phyloP scores from a whole-genome alignment of 306 rosid genomes.

The Quercus alba region DNA sequence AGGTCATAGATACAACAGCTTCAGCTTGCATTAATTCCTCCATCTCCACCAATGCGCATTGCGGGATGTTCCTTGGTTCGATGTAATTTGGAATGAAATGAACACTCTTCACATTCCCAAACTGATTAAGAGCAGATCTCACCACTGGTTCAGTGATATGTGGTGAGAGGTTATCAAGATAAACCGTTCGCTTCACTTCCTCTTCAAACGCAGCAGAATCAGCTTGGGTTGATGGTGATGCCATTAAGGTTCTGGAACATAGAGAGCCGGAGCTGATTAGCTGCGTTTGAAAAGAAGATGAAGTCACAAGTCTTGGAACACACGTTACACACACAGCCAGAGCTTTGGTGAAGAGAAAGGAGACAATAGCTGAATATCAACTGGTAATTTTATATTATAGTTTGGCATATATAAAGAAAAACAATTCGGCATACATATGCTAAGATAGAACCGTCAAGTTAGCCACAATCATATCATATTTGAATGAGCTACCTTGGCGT shows the following conservation, averaged over 20 bases:
- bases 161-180: constrained; percentile 70
- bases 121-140: constrained; percentile 67
- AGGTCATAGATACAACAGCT: constrained; percentile 34
- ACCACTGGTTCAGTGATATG: constrained; percentile 69
- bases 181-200: constrained; percentile 62
- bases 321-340: no score
- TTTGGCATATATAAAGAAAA: no score
- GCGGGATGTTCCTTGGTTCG: constrained; percentile 43
- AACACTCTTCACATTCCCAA: constrained; percentile 54
- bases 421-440: no score
- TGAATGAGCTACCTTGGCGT: no score
- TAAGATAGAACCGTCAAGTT: no score
- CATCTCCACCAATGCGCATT: constrained; percentile 68
- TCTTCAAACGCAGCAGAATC: constrained; percentile 11
- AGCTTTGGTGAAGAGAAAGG: no score
- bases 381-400: no score
- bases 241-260: constrained; percentile 31
- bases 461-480: no score
- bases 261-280: no score
- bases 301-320: no score
- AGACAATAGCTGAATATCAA: no score
- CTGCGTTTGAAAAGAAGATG: no score
- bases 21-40: constrained; percentile 49
- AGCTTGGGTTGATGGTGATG: constrained; percentile 24
- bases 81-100: constrained; percentile 60